phyloP scores from a whole-genome alignment of 306 rosid species.

The Prunus mume region DNA sequence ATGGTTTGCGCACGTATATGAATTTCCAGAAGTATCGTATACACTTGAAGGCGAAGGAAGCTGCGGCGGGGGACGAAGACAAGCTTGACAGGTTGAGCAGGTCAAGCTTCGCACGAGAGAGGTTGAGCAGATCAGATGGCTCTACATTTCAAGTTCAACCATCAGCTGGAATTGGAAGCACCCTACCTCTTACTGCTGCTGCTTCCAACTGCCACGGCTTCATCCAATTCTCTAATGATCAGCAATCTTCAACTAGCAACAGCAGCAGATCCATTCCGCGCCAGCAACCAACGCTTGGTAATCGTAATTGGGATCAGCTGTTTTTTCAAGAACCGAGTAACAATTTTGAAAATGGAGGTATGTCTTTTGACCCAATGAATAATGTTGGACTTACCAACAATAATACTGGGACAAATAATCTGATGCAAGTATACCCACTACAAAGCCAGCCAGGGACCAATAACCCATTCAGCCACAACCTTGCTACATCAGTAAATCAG shows the following conservation, averaged over 20 bases:
- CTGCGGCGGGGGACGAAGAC: no score
- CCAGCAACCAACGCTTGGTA: slow-evolving; percentile 14
- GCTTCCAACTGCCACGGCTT: slow-evolving; percentile 1
- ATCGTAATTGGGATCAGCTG: not conserved
- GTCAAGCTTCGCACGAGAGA: slow-evolving; percentile 56
- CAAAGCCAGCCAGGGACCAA: slow-evolving; percentile 6
- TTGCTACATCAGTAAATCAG: not conserved
- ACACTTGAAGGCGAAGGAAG: slow-evolving; percentile 17
- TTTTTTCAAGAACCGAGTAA: not conserved
- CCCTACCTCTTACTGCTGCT: not conserved
- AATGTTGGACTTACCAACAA: not conserved
- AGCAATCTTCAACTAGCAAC: not conserved
- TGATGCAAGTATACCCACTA: not conserved
- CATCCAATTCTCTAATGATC: slow-evolving; percentile 1
- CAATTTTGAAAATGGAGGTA: not conserved
- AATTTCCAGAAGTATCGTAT: slow-evolving; percentile 56
- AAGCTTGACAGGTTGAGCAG: slow-evolving; percentile 16
- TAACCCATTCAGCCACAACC: not conserved
- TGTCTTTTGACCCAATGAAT: not conserved
- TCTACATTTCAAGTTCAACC: not conserved
- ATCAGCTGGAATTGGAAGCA: no score
- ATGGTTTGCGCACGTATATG: not conserved
- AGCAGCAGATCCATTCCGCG: not conserved
- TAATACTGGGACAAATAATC: slow-evolving; percentile 7
- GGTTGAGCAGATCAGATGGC: no score